Evolutionary conservation across 148 eudicot species (phyloP), one percentile per base, ranked within the genome.

Genomic region (Vaccinium vitisidaea): DNA sequence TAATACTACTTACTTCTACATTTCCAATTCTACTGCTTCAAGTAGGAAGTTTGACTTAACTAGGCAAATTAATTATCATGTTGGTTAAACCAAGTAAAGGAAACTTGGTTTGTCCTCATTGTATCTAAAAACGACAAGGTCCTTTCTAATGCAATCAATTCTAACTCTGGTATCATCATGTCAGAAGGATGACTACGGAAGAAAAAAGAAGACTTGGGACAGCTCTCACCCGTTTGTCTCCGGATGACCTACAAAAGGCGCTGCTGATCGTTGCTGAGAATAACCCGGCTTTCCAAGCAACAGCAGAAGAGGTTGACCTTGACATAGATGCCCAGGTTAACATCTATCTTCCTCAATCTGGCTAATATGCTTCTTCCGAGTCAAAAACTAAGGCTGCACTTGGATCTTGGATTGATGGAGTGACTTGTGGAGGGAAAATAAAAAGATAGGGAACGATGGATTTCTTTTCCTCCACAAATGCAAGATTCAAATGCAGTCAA

Each of bases 271-370:
- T 94, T 67, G 91, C 95, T 65, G 89, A 94, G 80, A 87, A 84
- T 84, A 88, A 94, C 84, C 95, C 98, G 19, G 65, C 53, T 55
- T 93, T 93, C 63, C 91, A 89, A 85, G 86, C 91, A 53, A 83
- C 87, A 16, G 88, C 89, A 6, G 91, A 89, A 59, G 92, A 90
- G 80, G 98, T 94, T 74, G 92, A 93, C 75, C 89, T 94, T 82
- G 90, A 92, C 87, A 88, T 93, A 49, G 93, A 94, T 88, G 91
- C 90, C 13, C 98, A 89, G 98, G 98, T 94, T 53, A 81, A 46
- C n/a, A 11, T 56, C 50, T 46, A 19, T 56, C 30, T 73, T 58
- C 63, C 12, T 11, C 6, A n/a, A 50, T 50, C 50, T 75, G 23
- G 25, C 21, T 5, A 54, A 18, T 19, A 25, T 82, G 12, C 67